Evolutionary conservation across 139 green algal species (phyloP), one percentile per base, ranked within the genome.

Genomic region (Chlamydomonas eustigma): DNA sequence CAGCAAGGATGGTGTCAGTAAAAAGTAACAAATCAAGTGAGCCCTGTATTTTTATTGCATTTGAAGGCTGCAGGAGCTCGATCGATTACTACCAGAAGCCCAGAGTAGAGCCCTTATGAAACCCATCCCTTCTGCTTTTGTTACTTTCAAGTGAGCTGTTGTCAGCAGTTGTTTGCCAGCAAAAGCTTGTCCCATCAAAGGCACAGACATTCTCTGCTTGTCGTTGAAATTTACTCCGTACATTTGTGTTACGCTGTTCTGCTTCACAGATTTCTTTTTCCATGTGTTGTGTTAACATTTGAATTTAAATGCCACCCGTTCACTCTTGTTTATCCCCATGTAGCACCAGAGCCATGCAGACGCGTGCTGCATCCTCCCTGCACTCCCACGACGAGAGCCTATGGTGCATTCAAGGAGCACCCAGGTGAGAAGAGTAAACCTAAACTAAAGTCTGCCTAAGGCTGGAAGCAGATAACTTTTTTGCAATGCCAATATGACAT

Each of bases 111-210:
- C 66, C 5, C 32, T 74, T 5, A 50, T 8, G 22, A 8, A 50
- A 22, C 66, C 66, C 66, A 74, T 74, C 66, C 66, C 66, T 5
- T 44, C 66, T 8, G 66, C 66, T 4, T 74, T 74, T 35, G 32
- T 74, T 35, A 74, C 66, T 6, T 74, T 74, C 66, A 74, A 74
- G 58, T 70, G 58, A 70, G 58, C 5, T 63, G 50, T 63, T 30
- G 22, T 30, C 50, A 63, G 50, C 24, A 24, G 18, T 63, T 63
- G 50, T 63, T 63, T 18, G 24, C 22, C 22, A 30, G 50, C 50
- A 18, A 63, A 63, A 63, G 50, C 22, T 24, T 63, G 50, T 24
- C 50, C n/a, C n/a, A n/a, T n/a, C n/a, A n/a, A n/a, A n/a, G n/a
- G n/a, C n/a, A n/a, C n/a, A n/a, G n/a, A n/a, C n/a, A n/a, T n/a